phyloP scores from a whole-genome alignment of 2,329 filamentous ascomycete species.

The Aspergillus candidus region DNA sequence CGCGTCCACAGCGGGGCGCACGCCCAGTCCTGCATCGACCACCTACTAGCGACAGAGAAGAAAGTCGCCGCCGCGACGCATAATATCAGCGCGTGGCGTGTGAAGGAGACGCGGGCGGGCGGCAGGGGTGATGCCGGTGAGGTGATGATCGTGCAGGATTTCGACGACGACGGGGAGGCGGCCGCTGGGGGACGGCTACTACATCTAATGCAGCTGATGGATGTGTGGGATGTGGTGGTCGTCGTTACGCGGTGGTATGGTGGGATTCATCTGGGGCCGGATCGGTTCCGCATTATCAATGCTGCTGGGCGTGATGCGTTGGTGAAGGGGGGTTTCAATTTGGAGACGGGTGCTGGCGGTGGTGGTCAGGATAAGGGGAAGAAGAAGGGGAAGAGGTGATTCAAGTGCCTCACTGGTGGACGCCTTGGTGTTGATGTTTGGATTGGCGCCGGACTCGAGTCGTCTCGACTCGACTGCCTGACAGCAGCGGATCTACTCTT shows the following conservation, averaged over 20 bases:
- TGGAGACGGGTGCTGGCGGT: slow-evolving; percentile 33
- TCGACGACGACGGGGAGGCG: slow-evolving; percentile 91
- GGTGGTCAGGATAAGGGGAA: slow-evolving; percentile 8
- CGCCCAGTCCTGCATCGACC: slow-evolving; percentile 64
- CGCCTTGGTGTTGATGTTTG: neutral
- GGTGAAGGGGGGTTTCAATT: slow-evolving; percentile 66
- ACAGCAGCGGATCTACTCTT: too few species aligned
- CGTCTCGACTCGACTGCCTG: too few species aligned
- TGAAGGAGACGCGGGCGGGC: slow-evolving; percentile 37
- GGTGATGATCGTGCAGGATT: slow-evolving; percentile 67
- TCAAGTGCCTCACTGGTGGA: neutral
- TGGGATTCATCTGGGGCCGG: slow-evolving; percentile 79
- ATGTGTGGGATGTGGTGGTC: slow-evolving; percentile 85
- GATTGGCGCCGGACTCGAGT: neutral
- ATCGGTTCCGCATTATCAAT: slow-evolving; percentile 88
- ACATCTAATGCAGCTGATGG: slow-evolving; percentile 91
- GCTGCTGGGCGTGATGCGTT: slow-evolving; percentile 76
- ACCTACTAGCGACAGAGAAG: slow-evolving; percentile 76
- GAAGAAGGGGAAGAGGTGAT: slow-evolving; percentile 46
- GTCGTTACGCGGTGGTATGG: slow-evolving; percentile 96
- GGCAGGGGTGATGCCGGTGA: slow-evolving; percentile 33
- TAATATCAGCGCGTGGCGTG: slow-evolving; percentile 93
- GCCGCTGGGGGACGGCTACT: slow-evolving; percentile 80
- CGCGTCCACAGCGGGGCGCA: slow-evolving; percentile 62
- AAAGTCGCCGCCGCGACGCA: slow-evolving; percentile 83